Conservation (phyloP, 805 yeast species). For the Danielozyma ontarioensis region DNA sequence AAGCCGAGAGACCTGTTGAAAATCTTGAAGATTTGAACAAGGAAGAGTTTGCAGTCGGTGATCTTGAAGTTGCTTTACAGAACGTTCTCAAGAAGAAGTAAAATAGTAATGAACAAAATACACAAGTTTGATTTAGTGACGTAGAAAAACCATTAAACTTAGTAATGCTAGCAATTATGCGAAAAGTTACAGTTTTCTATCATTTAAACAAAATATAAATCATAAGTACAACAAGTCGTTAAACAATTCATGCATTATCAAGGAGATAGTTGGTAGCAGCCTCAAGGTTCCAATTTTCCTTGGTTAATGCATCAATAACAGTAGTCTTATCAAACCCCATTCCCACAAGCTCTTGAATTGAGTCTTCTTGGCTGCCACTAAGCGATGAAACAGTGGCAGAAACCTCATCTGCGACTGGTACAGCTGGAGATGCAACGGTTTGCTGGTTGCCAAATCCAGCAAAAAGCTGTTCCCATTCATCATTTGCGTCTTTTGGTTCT, state of each 20-base stretch:
- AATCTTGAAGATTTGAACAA: constrained; percentile 33
- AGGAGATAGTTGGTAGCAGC: constrained; percentile 83
- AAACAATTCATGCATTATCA: constrained; percentile 51
- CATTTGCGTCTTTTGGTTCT: constrained; percentile 32
- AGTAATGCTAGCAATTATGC: not conserved
- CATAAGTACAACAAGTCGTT: not conserved
- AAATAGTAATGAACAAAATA: not conserved
- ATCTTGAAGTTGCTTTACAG: constrained; percentile 24
- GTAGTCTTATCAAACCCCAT: constrained; percentile 80
- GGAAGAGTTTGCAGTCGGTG: constrained; percentile 28
- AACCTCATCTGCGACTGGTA: constrained; percentile 1
- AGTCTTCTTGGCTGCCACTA: constrained; percentile 42
- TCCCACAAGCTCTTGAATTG: constrained; percentile 73
- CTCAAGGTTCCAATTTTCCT: constrained; percentile 69
- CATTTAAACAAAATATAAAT: not conserved
- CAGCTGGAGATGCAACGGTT: constrained; percentile 1
- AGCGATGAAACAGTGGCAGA: constrained; percentile 6
- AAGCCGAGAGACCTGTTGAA: constrained; percentile 35
- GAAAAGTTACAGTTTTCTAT: not conserved
- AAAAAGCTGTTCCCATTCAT: constrained; percentile 93
- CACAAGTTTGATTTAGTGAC: not conserved
- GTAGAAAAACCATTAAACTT: not conserved
- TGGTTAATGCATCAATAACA: constrained; percentile 63
- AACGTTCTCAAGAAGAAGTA: constrained; percentile 6
- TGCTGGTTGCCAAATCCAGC: constrained; percentile 71